A percentile compares a stretch with the other conserved stretches of the same genome.
Evolutionary conservation across 1,139 yeast species (phyloP).

Genomic region (Kodamaea plutei): DNA sequence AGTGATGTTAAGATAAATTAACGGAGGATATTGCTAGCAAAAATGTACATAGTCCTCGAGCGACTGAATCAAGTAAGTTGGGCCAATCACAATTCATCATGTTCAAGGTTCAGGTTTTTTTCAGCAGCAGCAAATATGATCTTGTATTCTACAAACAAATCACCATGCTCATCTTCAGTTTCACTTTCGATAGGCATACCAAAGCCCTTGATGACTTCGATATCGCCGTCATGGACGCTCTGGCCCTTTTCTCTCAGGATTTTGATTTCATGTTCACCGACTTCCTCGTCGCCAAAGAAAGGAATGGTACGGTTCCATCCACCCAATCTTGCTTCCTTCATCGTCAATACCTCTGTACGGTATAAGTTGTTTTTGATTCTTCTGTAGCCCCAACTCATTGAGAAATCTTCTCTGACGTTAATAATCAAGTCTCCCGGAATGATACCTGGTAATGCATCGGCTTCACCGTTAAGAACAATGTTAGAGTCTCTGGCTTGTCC

Average conservation of each 20-base stretch:
- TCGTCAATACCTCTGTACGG: constrained; percentile 73
- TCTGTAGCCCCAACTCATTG: constrained; percentile 75
- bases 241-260: constrained; percentile 50
- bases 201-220: constrained; percentile 63
- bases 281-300: constrained; percentile 59
- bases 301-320: constrained; percentile 71
- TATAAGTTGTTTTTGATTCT: constrained; percentile 71
- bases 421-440: constrained; percentile 76
- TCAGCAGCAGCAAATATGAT: constrained; percentile 48
- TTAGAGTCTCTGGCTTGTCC: constrained; percentile 65
- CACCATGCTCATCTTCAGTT: constrained; percentile 55
- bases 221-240: constrained; percentile 58
- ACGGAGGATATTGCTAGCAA: too few species aligned
- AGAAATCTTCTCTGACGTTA: constrained; percentile 50
- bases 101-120: constrained; percentile 9
- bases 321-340: constrained; percentile 71
- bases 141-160: constrained; percentile 66
- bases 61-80: too few species aligned
- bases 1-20: too few species aligned
- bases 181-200: constrained; percentile 74
- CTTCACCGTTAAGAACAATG: constrained; percentile 67
- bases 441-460: constrained; percentile 79
- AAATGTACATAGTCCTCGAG: too few species aligned
- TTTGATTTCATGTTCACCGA: constrained; percentile 28
- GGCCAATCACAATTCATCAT: constrained; percentile 14